These are phyloP conservation scores for Aspergillus novofumigatus DNA, from an alignment of 2,329 filamentous ascomycete genomes.

Conservation along the genomic window DNA sequence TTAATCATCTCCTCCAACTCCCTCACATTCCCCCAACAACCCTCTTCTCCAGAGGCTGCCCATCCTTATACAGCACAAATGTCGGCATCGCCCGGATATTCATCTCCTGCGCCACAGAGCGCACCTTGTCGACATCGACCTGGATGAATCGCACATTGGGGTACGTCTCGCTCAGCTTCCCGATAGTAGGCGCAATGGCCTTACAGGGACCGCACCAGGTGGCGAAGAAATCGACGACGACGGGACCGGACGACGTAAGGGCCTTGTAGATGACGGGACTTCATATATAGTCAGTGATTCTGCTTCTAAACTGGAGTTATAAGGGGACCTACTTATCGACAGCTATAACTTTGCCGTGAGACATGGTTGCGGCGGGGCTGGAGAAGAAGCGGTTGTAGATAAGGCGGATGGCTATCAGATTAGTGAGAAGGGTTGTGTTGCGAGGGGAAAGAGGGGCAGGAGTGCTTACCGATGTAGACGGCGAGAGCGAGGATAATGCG, in stretches of 20 bases:
- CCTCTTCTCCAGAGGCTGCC: conserved; percentile 26
- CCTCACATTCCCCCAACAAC: conserved; percentile 27
- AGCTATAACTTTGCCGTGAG: conserved; percentile 35
- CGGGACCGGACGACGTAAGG: conserved; percentile 46
- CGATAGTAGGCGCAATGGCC: conserved; percentile 50
- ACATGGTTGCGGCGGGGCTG: conserved; percentile 19
- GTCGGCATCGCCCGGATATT: conserved; percentile 47
- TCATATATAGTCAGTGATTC: conserved; percentile 31
- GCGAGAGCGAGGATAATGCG: conserved; percentile 10
- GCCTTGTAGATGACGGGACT: conserved; percentile 59
- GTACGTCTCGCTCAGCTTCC: conserved; percentile 49
- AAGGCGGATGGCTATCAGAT: conserved; percentile 11
- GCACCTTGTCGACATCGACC: conserved; percentile 52
- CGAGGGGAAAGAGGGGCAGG: background rate
- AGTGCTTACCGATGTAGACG: conserved; percentile 10
- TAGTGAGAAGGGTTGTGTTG: background rate
- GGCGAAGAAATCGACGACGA: conserved; percentile 51
- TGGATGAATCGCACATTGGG: conserved; percentile 50
- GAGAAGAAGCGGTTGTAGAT: conserved; percentile 9
- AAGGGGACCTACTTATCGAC: conserved; percentile 25
- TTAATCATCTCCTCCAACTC: conserved; percentile 26
- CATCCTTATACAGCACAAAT: conserved; percentile 40
- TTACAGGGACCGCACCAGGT: conserved; percentile 58
- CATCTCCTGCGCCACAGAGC: conserved; percentile 47
- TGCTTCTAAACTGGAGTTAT: background rate